Base-by-base conservation (phyloP, 192 early-diverging fungal genomes). In the Coemansia sp. region DNA sequence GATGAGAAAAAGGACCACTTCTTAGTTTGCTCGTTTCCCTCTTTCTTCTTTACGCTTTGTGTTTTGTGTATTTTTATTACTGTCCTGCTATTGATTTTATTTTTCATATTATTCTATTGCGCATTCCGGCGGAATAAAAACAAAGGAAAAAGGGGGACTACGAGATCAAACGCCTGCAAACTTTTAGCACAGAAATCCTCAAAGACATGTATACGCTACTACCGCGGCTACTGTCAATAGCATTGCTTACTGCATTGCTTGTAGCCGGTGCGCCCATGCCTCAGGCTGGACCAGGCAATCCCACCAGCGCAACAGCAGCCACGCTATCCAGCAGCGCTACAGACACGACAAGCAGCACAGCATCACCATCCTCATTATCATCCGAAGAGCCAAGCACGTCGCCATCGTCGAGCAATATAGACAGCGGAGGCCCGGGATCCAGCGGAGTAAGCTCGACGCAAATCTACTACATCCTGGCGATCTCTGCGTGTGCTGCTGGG, bases 401-500 rank as follows among this genome's bases (percentile, higher is more conserved):
- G 5, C 5, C 45, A 52, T 16, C 44, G 12, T 35, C 57, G 30
- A 34, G 9, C 23, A 20, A 26, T 4, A 14, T 34, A 36, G 34
- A 18, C 33, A 18, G 35, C 35, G n/a, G 34, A 36, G 35, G 34
- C 1, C 38, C 57, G 21, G 34, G n/a, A 9, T 59, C 55, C 21
- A 14, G 15, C 53, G 46, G 43, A 16, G 38, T 55, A 34, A 51
- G 45, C 62, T 21, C 62, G 10, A 41, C 34, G 12, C 66, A 71
- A 35, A 56, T 71, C 1, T 71, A 75, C 72, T 75, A 75, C 35
- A 60, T 68, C n/a, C 46, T 75, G 67, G 72, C 72, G 16, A 63
- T 75, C 16, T 58, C 66, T 30, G 63, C 67, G 15, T 75, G 72
- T 16, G 62, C 62, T 1, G 63, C 57, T 12, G 67, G 72, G 12